Conservation (phyloP, 805 yeast species). For the Ogataea angusta region DNA sequence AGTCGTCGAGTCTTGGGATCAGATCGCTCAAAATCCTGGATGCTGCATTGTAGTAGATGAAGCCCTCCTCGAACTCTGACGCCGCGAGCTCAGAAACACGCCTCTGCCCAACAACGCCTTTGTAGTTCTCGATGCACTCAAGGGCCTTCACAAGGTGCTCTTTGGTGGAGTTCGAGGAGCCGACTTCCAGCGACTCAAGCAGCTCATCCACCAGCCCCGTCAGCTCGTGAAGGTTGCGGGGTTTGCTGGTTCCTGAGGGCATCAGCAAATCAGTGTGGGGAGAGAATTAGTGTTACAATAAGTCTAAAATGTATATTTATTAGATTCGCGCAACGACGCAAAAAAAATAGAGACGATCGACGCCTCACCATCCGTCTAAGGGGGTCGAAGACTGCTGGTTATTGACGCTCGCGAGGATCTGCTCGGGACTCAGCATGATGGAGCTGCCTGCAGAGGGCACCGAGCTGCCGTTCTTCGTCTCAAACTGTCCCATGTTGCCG, state of each 20-base stretch:
- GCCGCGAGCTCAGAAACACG: slow-evolving; percentile 1
- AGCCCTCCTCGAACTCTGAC: slow-evolving; percentile 23
- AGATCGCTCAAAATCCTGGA: slow-evolving; percentile 25
- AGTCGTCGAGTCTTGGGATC: slow-evolving; percentile 25
- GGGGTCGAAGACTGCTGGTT: slow-evolving; percentile 9
- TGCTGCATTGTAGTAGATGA: slow-evolving; percentile 27
- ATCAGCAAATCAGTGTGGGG: slow-evolving; percentile 1
- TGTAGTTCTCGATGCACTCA: slow-evolving; percentile 27
- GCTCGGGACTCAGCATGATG: slow-evolving; percentile 32
- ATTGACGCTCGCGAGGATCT: slow-evolving; percentile 32
- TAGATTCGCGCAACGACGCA: slow-evolving; percentile 5
- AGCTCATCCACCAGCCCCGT: slow-evolving; percentile 17
- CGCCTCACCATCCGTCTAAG: slow-evolving; percentile 24
- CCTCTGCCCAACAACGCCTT: slow-evolving; percentile 9
- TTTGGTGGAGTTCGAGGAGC: slow-evolving; percentile 9
- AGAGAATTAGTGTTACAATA: slow-evolving; percentile 1
- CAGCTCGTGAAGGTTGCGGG: slow-evolving; percentile 15
- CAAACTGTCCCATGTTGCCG: slow-evolving; percentile 9
- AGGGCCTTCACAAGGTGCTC: slow-evolving; percentile 25
- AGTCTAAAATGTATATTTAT: neutral
- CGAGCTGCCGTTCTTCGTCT: slow-evolving; percentile 6
- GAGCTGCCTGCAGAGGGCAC: slow-evolving; percentile 7
- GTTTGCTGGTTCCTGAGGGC: slow-evolving; percentile 13
- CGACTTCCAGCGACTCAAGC: slow-evolving; percentile 9
- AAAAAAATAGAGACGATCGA: slow-evolving; percentile 6